Conservation (phyloP, 2,329 filamentous ascomycete genomes). For the Tolypocladium guangdongense region DNA sequence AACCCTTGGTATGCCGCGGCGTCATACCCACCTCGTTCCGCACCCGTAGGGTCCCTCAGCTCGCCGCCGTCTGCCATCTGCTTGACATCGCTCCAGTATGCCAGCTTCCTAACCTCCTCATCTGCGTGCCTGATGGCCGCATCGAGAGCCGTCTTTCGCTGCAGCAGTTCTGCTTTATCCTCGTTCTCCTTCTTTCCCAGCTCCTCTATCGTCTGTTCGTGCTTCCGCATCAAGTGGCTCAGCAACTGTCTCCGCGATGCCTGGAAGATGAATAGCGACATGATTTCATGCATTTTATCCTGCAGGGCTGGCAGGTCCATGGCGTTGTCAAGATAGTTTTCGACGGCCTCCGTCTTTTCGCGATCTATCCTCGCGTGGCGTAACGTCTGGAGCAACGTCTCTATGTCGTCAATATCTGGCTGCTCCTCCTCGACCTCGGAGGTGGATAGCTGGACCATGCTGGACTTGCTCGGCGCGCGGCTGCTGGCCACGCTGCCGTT, state of each 20-base stretch:
- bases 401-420: slow-evolving; percentile 48
- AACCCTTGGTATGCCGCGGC: slow-evolving; percentile 36
- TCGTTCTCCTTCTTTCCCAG: slow-evolving; percentile 28
- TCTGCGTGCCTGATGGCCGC: slow-evolving; percentile 67
- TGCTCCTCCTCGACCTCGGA: slow-evolving; percentile 45
- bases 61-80: slow-evolving; percentile 49
- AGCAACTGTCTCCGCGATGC: slow-evolving; percentile 71
- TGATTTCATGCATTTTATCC: slow-evolving; percentile 71
- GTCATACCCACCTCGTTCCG: slow-evolving; percentile 22
- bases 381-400: slow-evolving; percentile 57
- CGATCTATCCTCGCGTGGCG: slow-evolving; percentile 69
- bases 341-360: slow-evolving; percentile 78
- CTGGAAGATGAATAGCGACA: slow-evolving; percentile 83
- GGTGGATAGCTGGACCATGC: slow-evolving; percentile 23
- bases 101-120: slow-evolving; percentile 66
- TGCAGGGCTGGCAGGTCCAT: slow-evolving; percentile 68
- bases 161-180: slow-evolving; percentile 17
- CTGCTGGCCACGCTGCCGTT: slow-evolving; percentile 22
- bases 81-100: slow-evolving; percentile 82
- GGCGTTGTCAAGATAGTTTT: slow-evolving; percentile 69
- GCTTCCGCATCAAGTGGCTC: slow-evolving; percentile 52
- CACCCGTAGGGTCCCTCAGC: slow-evolving; percentile 31
- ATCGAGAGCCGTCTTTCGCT: slow-evolving; percentile 55
- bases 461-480: slow-evolving; percentile 22
- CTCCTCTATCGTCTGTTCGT: slow-evolving; percentile 28